Conservation (phyloP, 2,329 filamentous ascomycete genomes). For the Xylariaceae sp. region DNA sequence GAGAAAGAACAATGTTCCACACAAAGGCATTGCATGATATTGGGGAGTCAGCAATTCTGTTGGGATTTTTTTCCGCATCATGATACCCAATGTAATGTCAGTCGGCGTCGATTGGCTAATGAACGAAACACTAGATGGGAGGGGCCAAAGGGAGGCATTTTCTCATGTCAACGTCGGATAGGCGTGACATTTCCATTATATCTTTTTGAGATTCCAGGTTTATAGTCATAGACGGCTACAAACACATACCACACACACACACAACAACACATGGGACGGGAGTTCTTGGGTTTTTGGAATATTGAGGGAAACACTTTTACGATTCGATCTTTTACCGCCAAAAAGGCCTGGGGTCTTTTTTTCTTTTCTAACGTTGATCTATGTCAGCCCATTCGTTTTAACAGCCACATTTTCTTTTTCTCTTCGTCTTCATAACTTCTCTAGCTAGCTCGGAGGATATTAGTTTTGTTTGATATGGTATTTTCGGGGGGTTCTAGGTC, state of each 20-base stretch:
- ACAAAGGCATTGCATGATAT: slow-evolving; percentile 18
- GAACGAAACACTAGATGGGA: slow-evolving; percentile 13
- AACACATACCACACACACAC: no score
- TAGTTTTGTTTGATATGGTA: no score
- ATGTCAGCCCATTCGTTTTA: no score
- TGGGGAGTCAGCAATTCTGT: slow-evolving; percentile 13
- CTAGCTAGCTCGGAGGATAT: no score
- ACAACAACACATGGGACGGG: no score
- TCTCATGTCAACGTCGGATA: background rate
- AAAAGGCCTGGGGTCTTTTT: background rate
- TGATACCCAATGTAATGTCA: slow-evolving; percentile 25
- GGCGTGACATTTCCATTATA: background rate
- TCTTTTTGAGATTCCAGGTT: background rate
- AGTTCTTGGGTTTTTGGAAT: slow-evolving; percentile 4
- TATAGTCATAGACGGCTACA: slow-evolving; percentile 8
- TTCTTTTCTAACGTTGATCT: background rate
- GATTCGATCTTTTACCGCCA: no score
- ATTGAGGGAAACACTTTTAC: no score
- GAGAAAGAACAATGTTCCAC: slow-evolving; percentile 13
- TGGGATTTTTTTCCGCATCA: slow-evolving; percentile 23
- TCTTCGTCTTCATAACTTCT: no score
- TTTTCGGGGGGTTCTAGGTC: no score
- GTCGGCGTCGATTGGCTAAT: slow-evolving; percentile 10
- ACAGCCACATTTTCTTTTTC: no score
- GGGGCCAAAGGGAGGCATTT: background rate